These are phyloP conservation scores for Crithidia expoeki DNA, from an alignment of 208 protist genomes.

Conservation along the genomic window DNA sequence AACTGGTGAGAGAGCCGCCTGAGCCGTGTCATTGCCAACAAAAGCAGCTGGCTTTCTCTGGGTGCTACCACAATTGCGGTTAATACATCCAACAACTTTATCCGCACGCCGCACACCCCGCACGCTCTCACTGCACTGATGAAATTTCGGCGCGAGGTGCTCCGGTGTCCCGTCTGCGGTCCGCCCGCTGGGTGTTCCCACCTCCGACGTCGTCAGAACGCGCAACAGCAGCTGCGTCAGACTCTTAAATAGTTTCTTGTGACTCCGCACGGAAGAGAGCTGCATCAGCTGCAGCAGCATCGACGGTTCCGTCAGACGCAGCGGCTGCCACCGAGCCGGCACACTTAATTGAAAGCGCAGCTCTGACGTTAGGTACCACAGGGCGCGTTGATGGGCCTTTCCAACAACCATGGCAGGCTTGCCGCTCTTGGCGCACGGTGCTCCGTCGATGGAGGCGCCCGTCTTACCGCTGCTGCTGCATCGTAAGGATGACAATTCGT, in stretches of 20 bases:
- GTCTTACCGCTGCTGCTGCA: not conserved
- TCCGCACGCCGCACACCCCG: no score
- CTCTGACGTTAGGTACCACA: not conserved
- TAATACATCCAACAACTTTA: no score
- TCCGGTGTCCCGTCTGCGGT: no score
- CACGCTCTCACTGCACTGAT: no score
- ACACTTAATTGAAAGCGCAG: not conserved
- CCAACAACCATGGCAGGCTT: not conserved
- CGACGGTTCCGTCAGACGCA: not conserved
- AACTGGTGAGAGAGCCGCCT: not conserved
- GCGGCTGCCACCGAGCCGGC: not conserved
- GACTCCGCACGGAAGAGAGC: not conserved
- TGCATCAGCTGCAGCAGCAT: slow-evolving; percentile 11
- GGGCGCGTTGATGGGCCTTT: not conserved
- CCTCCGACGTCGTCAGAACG: not conserved
- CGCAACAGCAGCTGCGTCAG: not conserved
- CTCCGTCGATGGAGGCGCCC: not conserved
- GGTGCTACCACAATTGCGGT: no score
- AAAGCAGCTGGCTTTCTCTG: not conserved
- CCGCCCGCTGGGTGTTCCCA: no score
- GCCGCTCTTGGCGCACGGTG: not conserved
- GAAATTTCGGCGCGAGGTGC: no score
- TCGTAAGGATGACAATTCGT: no score
- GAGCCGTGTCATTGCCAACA: not conserved
- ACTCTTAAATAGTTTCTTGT: not conserved